Conservation (phyloP, 2,329 filamentous ascomycete genomes). For the Dothistroma pini region DNA sequence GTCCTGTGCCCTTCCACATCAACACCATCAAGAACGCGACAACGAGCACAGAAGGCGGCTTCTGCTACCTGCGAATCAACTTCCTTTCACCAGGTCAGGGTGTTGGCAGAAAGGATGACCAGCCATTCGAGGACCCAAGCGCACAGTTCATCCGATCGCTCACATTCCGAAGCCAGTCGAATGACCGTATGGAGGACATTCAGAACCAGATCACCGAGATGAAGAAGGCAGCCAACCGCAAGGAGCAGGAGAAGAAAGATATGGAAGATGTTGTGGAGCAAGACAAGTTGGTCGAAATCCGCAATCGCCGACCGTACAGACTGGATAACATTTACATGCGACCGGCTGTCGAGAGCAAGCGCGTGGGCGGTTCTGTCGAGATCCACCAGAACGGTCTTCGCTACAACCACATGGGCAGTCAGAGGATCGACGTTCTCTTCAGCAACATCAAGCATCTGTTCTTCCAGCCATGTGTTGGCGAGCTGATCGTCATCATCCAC, state of each 20-base stretch:
- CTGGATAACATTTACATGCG: constrained; percentile 95
- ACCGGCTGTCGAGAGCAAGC: constrained; percentile 93
- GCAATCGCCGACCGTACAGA: constrained; percentile 86
- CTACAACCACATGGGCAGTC: constrained; percentile 77
- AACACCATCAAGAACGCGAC: constrained; percentile 98
- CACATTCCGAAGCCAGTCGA: constrained; percentile 89
- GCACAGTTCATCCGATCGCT: constrained; percentile 95
- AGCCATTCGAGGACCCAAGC: constrained; percentile 92
- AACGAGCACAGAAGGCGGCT: constrained; percentile 94
- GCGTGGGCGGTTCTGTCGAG: constrained; percentile 90
- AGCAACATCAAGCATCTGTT: constrained; percentile 98
- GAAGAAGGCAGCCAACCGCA: constrained; percentile 86
- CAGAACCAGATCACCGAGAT: constrained; percentile 91
- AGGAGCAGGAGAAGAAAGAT: constrained; percentile 98
- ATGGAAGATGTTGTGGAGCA: constrained; percentile 99
- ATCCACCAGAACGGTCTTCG: constrained; percentile 99
- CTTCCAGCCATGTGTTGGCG: constrained; percentile 95
- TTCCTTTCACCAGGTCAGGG: constrained; percentile 96
- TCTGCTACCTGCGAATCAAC: constrained; percentile 91
- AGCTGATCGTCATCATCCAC: constrained; percentile 96
- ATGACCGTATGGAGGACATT: constrained; percentile 84
- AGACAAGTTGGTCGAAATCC: constrained; percentile 91
- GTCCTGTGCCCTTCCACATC: constrained; percentile 97
- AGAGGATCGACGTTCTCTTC: constrained; percentile 90
- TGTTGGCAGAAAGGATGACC: constrained; percentile 94